Evolutionary conservation across 495 filamentous ascomycete genomes (phyloP), one percentile per base, ranked within the genome.

Genomic region (Aspergillus kassunensis): DNA sequence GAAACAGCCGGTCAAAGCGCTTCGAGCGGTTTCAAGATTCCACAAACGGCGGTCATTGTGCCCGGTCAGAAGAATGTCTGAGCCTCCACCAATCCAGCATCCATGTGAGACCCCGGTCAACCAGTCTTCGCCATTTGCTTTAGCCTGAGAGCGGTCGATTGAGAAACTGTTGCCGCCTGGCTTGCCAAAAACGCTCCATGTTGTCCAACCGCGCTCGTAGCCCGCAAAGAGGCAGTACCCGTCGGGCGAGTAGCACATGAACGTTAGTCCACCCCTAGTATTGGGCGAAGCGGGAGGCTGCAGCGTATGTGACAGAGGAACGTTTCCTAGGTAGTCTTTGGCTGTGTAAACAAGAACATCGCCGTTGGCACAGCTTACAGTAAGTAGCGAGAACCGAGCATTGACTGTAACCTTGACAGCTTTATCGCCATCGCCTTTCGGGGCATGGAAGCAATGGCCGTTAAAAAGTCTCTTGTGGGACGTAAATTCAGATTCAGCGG

Each of bases 111-210:
- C 74, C 6, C 92, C 90, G 4, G 73, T 78, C 34, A 97, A 72
- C 87, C 91, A 96, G 40, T 80, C 74, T 63, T 99, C 95, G 21
- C 67, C 70, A 49, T 91, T 93, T 10, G 64, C 57, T 21, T 78
- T 69, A 6, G 86, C 79, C n/a, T 89, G 74, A 15, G 70, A 66
- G 12, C 69, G 68, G 58, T 96, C 87, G 4, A 82, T 74, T 11
- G 75, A 71, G 62, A 97, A 97, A 62, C 89, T 96, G 51, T 79
- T 88, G 16, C 84, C 87, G 11, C 88, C 82, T 4, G 85, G 79
- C 66, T 96, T 97, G 16, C 95, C 95, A 67, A 91, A 99, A 6
- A 97, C 95, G 65, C 92, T 97, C 91, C 91, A 97, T 29, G 83
- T 91, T 12, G 85, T 87, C 95, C 95, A 99, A 11, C 95, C 95